phyloP scores from a whole-genome alignment of 768 basidiomycete genomes.

The Agrocybe pediades region DNA sequence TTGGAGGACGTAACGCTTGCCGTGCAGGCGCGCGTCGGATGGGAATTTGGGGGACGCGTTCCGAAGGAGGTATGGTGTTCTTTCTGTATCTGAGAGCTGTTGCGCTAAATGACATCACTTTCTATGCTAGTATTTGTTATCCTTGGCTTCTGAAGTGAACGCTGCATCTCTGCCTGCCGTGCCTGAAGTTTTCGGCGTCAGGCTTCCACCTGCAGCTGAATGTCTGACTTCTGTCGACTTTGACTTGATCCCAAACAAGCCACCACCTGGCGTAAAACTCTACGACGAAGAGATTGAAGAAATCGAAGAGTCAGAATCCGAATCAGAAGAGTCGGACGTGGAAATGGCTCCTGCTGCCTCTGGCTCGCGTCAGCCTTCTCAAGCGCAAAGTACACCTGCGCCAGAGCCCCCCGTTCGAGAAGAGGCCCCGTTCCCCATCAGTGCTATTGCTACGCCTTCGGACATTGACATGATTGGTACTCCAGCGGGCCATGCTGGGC shows the following conservation, averaged over 20 bases:
- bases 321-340: conserved; percentile 62
- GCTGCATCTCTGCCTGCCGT: conserved; percentile 78
- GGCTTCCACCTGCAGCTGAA: conserved; percentile 70
- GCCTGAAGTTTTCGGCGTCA: conserved; percentile 87
- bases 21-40: conserved; percentile 87
- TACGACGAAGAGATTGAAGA: conserved; percentile 86
- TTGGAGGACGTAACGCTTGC: conserved; percentile 82
- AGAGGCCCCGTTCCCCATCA: conserved; percentile 59
- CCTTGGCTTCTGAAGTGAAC: conserved; percentile 83
- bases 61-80: conserved; percentile 74
- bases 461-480: conserved; percentile 68
- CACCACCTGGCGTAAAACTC: conserved; percentile 73
- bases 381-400: conserved; percentile 26
- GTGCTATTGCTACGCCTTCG: conserved; percentile 63
- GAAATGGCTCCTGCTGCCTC: conserved; percentile 65
- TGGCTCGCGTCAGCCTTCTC: conserved; percentile 10
- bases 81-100: background rate
- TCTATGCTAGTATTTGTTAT: conserved; percentile 69
- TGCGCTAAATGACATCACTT: conserved; percentile 6
- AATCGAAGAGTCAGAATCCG: conserved; percentile 73
- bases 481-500: conserved; percentile 36
- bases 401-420: conserved; percentile 40
- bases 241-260: conserved; percentile 83
- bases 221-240: conserved; percentile 83
- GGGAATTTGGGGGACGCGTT: conserved; percentile 89